These are phyloP conservation scores for Linnemannia schmuckeri DNA, from an alignment of 192 early-diverging fungal genomes.

Conservation along the genomic window DNA sequence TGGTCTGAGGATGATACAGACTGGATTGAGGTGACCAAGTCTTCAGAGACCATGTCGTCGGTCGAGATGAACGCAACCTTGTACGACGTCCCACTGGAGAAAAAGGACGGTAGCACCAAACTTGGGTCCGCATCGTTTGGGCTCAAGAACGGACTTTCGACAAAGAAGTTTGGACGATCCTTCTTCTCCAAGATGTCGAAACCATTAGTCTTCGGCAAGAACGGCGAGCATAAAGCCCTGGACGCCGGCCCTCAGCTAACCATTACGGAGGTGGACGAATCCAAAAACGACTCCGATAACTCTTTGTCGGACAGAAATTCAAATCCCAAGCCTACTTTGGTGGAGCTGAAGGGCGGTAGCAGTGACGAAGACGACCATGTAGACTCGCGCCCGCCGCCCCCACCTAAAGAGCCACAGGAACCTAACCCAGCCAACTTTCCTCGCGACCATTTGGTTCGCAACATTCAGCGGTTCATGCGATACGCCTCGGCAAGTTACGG, in stretches of 20 bases:
- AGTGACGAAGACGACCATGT: conserved; percentile 15
- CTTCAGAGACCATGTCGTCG: conserved; percentile 34
- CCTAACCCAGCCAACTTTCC: conserved; percentile 65
- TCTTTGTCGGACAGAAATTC: conserved; percentile 10
- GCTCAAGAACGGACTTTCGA: conserved; percentile 33
- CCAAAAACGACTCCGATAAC: conserved; percentile 27
- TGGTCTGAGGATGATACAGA: conserved; percentile 53
- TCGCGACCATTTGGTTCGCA: conserved; percentile 69
- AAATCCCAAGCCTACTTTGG: conserved; percentile 7
- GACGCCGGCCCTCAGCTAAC: conserved; percentile 38
- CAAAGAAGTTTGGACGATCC: conserved; percentile 30
- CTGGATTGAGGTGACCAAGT: conserved; percentile 49
- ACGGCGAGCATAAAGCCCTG: conserved; percentile 16
- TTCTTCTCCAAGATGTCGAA: conserved; percentile 52
- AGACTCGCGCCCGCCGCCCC: conserved; percentile 29
- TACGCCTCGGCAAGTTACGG: conserved; percentile 81
- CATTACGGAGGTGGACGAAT: conserved; percentile 47
- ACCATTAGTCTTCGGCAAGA: conserved; percentile 28
- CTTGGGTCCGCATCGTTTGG: conserved; percentile 18
- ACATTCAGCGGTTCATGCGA: conserved; percentile 77
- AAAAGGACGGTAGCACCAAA: conserved; percentile 22
- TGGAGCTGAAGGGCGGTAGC: neutral
- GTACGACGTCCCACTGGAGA: conserved; percentile 48
- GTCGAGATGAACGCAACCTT: conserved; percentile 41
- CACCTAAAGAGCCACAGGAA: conserved; percentile 52